Evolutionary conservation across 164 flowering plant species (phyloP), one percentile per base, ranked within the genome.

Genomic region (Magnolia officinalis): DNA sequence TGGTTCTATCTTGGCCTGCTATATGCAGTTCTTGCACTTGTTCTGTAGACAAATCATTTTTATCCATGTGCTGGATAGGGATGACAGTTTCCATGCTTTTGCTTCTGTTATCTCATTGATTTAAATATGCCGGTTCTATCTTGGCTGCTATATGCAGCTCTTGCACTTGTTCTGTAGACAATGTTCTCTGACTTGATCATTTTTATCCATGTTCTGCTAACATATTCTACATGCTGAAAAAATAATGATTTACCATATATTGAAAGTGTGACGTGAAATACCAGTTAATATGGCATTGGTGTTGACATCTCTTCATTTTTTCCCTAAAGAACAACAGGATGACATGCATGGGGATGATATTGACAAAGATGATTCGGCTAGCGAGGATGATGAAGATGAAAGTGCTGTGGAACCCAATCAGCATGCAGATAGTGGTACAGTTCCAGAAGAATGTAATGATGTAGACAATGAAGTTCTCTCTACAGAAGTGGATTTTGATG

Each of bases 401-500:
- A 37, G 59, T 65, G 80, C 67, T 55, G 67, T 70, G 63, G 71
- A 75, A 72, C 16, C 77, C 6, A 75, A 80, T 74, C 65, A 67
- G 63, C 45, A 37, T 37, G 80, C 19, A 50, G 82, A 52, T 73
- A 45, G 63, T 21, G 86, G 74, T 77, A 66, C 9, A 67, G 79
- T 74, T 67, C n/a, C 77, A 8, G 87, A 81, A 74, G 83, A 85
- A 23, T 74, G 78, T n/a, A 69, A 74, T 67, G 31, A 73, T 37
- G 31, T 37, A 45, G 87, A 81, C 64, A 82, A 83, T 68, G 85
- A 81, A 69, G 82, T 37, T 50, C 50, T 29, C 10, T 52, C 76
- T 20, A n/a, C 75, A 63, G 85, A 84, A 75, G 76, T 82, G 79
- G 83, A 91, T 83, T 87, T 89, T 83, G 89, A 86, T 24, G 99